These are phyloP conservation scores for Aegilops speltoides DNA, from an alignment of 176 grass and related monocot genomes.

Conservation along the genomic window DNA sequence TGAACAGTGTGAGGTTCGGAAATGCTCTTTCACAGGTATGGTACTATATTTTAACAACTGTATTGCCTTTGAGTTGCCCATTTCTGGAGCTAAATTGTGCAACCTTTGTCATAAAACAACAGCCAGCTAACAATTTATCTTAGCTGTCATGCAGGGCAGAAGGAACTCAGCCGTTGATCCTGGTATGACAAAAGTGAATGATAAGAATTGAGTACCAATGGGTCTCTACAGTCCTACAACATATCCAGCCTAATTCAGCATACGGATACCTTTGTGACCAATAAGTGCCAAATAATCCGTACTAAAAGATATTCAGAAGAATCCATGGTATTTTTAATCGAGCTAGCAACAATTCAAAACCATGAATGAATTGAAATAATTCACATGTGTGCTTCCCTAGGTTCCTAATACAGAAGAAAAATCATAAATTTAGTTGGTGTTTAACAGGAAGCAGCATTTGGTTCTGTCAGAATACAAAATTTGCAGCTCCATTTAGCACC, in stretches of 20 bases:
- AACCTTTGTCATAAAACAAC: slow-evolving; percentile 11
- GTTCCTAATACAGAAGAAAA: neutral
- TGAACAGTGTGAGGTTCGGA: neutral
- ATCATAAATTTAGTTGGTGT: neutral
- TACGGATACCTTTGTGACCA: neutral
- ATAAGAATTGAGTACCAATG: neutral
- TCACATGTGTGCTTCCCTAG: neutral
- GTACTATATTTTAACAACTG: slow-evolving; percentile 7
- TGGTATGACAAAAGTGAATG: slow-evolving; percentile 13
- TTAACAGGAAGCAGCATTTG: neutral
- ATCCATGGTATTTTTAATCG: neutral
- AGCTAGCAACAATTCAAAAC: neutral
- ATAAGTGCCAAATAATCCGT: neutral
- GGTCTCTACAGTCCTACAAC: neutral
- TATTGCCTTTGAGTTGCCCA: neutral
- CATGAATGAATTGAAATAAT: neutral
- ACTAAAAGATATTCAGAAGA: neutral
- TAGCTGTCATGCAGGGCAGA: neutral
- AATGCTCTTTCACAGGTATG: slow-evolving; percentile 13
- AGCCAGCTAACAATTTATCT: neutral
- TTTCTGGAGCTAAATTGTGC: neutral
- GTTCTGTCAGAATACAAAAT: neutral
- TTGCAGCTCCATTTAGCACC: neutral
- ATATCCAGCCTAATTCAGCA: neutral
- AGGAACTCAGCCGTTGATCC: slow-evolving; percentile 2